Conservation (phyloP, 768 basidiomycete species). For the Suillus subalutaceus region DNA sequence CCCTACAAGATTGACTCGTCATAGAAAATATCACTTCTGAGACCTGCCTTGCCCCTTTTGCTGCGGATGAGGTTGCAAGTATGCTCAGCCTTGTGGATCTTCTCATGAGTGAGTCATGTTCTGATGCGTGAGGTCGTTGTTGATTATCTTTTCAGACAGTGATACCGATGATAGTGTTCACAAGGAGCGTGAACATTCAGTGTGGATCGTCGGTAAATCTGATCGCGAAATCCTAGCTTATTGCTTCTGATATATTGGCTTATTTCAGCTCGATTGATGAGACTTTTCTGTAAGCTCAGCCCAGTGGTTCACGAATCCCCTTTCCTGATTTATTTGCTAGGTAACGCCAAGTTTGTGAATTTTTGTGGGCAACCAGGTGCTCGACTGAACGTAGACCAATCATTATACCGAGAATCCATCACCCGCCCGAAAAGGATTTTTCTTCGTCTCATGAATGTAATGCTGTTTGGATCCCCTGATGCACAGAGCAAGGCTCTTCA, state of each 20-base stretch:
- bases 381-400: slow-evolving; percentile 32
- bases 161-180: not conserved
- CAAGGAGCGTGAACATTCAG: not conserved
- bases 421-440: slow-evolving; percentile 6
- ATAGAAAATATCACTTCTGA: slow-evolving; percentile 39
- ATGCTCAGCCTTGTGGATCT: slow-evolving; percentile 34
- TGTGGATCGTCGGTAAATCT: not conserved
- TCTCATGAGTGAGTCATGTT: slow-evolving; percentile 33
- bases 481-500: slow-evolving; percentile 43
- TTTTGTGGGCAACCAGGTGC: slow-evolving; percentile 40
- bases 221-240: not conserved
- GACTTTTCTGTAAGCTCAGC: slow-evolving; percentile 37
- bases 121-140: not conserved
- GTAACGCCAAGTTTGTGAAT: slow-evolving; percentile 33
- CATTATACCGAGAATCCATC: slow-evolving; percentile 20
- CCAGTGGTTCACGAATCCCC: too few species aligned
- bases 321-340: slow-evolving; percentile 17
- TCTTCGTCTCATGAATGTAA: slow-evolving; percentile 18
- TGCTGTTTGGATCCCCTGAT: slow-evolving; percentile 50
- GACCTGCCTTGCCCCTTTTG: slow-evolving; percentile 41
- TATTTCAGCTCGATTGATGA: slow-evolving; percentile 44
- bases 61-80: slow-evolving; percentile 35
- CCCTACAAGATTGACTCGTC: not conserved
- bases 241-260: not conserved
- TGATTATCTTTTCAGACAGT: not conserved